A percentile compares a stretch with the other conserved stretches of the same genome.
Conservation (phyloP, 805 yeast genomes). For the Suhomyces prunicola region DNA sequence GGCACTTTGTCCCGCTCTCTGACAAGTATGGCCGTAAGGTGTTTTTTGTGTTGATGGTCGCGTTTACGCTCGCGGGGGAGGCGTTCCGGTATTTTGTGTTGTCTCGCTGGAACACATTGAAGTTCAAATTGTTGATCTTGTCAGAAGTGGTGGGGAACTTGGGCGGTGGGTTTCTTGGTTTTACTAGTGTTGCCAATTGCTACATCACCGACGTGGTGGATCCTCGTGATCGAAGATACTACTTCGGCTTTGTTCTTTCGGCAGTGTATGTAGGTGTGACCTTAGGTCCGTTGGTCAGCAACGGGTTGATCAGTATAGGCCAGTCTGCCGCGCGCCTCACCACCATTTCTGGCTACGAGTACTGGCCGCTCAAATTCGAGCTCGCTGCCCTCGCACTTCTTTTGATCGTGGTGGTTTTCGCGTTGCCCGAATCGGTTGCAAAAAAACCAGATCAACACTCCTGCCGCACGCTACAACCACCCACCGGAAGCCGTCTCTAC, state of each 20-base stretch:
- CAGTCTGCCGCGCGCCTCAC: neutral
- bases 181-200: slow-evolving; percentile 59
- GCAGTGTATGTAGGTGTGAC: slow-evolving; percentile 58
- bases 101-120: slow-evolving; percentile 25
- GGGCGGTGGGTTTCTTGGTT: slow-evolving; percentile 62
- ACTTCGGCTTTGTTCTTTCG: slow-evolving; percentile 59
- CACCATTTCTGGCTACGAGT: slow-evolving; percentile 18
- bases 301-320: slow-evolving; percentile 21
- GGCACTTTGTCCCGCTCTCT: slow-evolving; percentile 43
- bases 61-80: slow-evolving; percentile 20
- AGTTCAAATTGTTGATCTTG: slow-evolving; percentile 37
- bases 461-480: neutral
- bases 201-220: slow-evolving; percentile 74
- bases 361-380: slow-evolving; percentile 29
- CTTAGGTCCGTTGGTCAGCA: slow-evolving; percentile 62
- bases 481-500: slow-evolving; percentile 9
- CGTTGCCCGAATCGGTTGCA: slow-evolving; percentile 19
- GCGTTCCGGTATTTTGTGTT: slow-evolving; percentile 22
- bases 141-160: slow-evolving; percentile 45
- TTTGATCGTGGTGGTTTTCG: slow-evolving; percentile 18
- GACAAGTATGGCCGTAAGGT: slow-evolving; percentile 38
- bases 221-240: slow-evolving; percentile 53
- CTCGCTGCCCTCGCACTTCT: slow-evolving; percentile 33
- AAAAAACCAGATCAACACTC: slow-evolving; percentile 46
- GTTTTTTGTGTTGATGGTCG: slow-evolving; percentile 20